Percentiles rank a stretch among this genome's conserved stretches.
Evolutionary conservation across 257 asterid genomes (phyloP).

Genomic region (Verbascum thapsus): DNA sequence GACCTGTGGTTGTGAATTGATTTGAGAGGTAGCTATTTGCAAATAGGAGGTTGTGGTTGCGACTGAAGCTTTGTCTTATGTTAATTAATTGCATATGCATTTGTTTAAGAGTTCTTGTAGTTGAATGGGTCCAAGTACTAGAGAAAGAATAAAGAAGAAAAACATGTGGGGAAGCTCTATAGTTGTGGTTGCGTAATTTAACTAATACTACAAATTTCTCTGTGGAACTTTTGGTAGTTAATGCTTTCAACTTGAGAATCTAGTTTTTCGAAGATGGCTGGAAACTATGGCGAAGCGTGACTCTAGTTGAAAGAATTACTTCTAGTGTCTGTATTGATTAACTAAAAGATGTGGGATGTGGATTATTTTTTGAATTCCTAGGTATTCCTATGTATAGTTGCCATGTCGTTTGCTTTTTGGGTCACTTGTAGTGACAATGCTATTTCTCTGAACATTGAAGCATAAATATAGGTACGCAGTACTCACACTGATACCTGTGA

Average conservation of each 20-base stretch:
- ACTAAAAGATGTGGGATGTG: background rate
- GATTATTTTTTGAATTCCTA: background rate
- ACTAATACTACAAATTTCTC: background rate
- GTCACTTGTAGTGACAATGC: conserved; percentile 1
- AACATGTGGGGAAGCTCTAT: conserved; percentile 7
- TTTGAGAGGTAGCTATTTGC: background rate
- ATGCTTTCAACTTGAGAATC: background rate
- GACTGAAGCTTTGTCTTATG: background rate
- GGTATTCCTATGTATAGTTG: background rate
- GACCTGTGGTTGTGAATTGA: conserved; percentile 14
- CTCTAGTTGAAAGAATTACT: background rate
- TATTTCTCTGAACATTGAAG: no score
- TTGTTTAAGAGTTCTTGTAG: background rate
- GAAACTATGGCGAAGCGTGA: background rate
- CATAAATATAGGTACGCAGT: no score
- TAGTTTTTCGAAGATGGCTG: background rate
- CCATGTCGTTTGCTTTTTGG: background rate
- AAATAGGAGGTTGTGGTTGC: conserved; percentile 9
- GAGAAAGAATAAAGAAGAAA: background rate
- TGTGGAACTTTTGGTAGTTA: background rate
- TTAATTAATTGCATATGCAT: background rate
- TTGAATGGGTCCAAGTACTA: background rate
- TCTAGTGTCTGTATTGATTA: background rate
- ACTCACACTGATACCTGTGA: background rate
- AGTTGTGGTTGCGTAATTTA: background rate